Base-by-base conservation (phyloP, 2,329 filamentous ascomycete genomes). In the Teratosphaeria zuluensis region DNA sequence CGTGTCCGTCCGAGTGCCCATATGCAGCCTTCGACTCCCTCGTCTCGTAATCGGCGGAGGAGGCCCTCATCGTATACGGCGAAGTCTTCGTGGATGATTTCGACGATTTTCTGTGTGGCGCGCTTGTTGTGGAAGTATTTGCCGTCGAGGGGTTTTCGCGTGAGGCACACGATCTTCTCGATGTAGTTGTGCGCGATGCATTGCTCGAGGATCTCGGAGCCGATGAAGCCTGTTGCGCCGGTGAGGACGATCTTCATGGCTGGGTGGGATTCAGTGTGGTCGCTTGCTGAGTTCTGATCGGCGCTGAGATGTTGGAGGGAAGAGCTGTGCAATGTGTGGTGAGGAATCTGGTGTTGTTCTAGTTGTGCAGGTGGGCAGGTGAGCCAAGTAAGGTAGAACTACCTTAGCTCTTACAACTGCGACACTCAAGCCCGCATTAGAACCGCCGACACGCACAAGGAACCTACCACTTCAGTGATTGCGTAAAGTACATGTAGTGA, bases 161-260 rank as follows among this genome's bases (percentile, higher is more conserved):
- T 68, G 14, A 73, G 62, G 64, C 66, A 64, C 65, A 69, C 70
- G 62, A 72, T 62, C 63, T 71, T 68, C 2, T 76, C 78, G 70
- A 86, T 80, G 64, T 72, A 71, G 19, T 76, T 71, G 66, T 80
- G 74, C 3, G 61, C 62, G 57, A 86, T 75, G 65, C 78, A 80
- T 63, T 80, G 77, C 8, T 72, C 68, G 56, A 85, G 75, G 32
- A 84, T 75, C 64, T 80, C 79, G 32, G 72, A 66, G 58, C 83
- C 84, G 58, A 84, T 76, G 64, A 78, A 78, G 62, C 84, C 83
- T n/a, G 82, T 86, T 24, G 75, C 74, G 54, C 83, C 83, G 6
- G 80, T 77, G 38, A 86, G 72, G 59, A 86, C 78, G 64, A 85
- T 73, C 67, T 85, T 84, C 82, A 85, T 84, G 32, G 32, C 67